A percentile compares a stretch with the other conserved stretches of the same genome.
Evolutionary conservation across 805 yeast genomes (phyloP).

Genomic region (Kodamaea lidongshanica): DNA sequence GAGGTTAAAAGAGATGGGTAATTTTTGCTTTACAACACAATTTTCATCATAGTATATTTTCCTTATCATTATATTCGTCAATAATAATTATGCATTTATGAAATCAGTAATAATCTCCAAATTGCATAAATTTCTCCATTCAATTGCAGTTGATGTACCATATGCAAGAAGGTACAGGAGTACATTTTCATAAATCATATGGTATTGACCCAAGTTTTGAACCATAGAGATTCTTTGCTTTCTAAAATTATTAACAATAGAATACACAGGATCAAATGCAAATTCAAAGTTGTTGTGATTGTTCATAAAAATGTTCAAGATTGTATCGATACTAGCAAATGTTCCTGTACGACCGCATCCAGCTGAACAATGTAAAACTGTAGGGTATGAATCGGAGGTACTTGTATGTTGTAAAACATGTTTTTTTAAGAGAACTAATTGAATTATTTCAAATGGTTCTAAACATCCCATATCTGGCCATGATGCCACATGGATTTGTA

Average conservation of each 20-base stretch:
- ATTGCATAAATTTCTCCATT: conserved; percentile 8
- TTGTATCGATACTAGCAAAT: conserved; percentile 32
- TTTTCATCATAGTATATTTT: too few relatives aligned
- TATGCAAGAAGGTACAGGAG: conserved; percentile 13
- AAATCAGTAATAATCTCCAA: conserved; percentile 11
- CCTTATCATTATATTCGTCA: too few relatives aligned
- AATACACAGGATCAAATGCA: conserved; percentile 38
- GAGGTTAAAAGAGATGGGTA: too few relatives aligned
- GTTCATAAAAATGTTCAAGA: conserved; percentile 18
- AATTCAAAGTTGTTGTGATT: conserved; percentile 12
- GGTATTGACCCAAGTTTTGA: conserved; percentile 50
- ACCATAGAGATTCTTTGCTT: conserved; percentile 54
- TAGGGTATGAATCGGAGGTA: conserved; percentile 7
- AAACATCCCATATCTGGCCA: conserved; percentile 83
- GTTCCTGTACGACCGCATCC: conserved; percentile 74
- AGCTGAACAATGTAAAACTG: conserved; percentile 58
- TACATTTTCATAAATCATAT: conserved; percentile 42
- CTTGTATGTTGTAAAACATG: conserved; percentile 10
- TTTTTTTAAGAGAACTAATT: conserved; percentile 31
- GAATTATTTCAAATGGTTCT: conserved; percentile 51
- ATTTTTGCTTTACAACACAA: too few relatives aligned
- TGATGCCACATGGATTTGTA: conserved; percentile 68
- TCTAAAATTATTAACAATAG: conserved; percentile 42
- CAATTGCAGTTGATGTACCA: conserved; percentile 2
- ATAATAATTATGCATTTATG: conserved; percentile 1